Evolutionary conservation across 2,329 filamentous ascomycete species (phyloP).

Genomic region (Xylaria sp.): DNA sequence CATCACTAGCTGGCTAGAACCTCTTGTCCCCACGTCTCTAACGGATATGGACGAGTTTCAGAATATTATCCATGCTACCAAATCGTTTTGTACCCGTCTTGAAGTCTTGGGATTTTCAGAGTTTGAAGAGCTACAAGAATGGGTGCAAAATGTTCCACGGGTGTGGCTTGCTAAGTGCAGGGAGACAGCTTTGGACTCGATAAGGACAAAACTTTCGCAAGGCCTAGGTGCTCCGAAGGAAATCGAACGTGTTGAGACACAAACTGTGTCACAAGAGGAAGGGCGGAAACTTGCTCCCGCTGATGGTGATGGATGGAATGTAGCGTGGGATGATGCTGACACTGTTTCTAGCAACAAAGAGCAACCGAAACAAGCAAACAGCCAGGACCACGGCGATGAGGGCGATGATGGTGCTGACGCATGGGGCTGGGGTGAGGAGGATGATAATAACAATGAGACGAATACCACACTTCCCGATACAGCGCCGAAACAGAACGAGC

Average conservation of each 20-base stretch:
- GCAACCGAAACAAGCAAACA: conserved; percentile 26
- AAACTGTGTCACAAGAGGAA: conserved; percentile 74
- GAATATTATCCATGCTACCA: conserved; percentile 70
- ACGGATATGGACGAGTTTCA: conserved; percentile 78
- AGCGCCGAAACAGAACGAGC: conserved; percentile 42
- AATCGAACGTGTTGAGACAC: conserved; percentile 87
- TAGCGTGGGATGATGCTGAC: conserved; percentile 80
- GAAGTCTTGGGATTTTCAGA: conserved; percentile 70
- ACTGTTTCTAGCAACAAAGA: conserved; percentile 50
- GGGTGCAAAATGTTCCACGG: conserved; percentile 81
- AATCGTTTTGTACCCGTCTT: conserved; percentile 71
- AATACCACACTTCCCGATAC: conserved; percentile 66
- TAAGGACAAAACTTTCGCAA: conserved; percentile 73
- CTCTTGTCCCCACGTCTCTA: conserved; percentile 79
- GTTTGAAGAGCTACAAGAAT: conserved; percentile 74
- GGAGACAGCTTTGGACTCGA: conserved; percentile 79
- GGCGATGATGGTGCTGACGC: conserved; percentile 55
- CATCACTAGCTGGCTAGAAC: conserved; percentile 78
- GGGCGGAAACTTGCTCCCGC: conserved; percentile 69
- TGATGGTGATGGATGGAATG: conserved; percentile 75
- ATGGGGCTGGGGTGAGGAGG: conserved; percentile 84
- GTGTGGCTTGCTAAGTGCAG: conserved; percentile 88
- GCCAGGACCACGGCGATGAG: conserved; percentile 36
- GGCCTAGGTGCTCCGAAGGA: conserved; percentile 74
- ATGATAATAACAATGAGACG: conserved; percentile 61